Conservation (phyloP, 2,329 filamentous ascomycete species). For the Trichoderma guizhouense region DNA sequence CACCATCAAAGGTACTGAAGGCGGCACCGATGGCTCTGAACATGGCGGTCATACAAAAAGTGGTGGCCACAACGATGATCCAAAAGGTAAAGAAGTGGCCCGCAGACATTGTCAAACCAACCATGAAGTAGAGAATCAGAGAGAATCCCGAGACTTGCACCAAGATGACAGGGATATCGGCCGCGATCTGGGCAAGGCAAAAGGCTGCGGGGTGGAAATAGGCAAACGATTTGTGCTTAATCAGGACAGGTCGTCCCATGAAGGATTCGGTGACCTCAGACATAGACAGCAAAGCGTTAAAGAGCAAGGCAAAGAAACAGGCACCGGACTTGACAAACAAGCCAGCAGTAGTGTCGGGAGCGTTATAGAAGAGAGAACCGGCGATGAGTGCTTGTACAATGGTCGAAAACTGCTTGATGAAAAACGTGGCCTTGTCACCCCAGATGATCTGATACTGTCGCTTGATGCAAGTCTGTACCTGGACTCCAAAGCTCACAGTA, state of each 20-base stretch:
- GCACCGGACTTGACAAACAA: constrained; percentile 63
- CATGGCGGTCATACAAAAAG: constrained; percentile 57
- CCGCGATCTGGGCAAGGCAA: constrained; percentile 55
- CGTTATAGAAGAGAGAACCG: constrained; percentile 66
- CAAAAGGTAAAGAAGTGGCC: constrained; percentile 61
- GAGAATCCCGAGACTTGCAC: constrained; percentile 58
- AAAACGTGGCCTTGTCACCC: constrained; percentile 61
- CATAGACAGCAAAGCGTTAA: constrained; percentile 60
- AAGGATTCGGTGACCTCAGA: constrained; percentile 65
- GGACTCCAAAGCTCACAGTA: constrained; percentile 51
- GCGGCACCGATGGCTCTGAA: constrained; percentile 56
- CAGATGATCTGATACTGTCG: constrained; percentile 64
- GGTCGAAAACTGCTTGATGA: constrained; percentile 59
- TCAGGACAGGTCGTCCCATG: constrained; percentile 54
- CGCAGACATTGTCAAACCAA: constrained; percentile 50
- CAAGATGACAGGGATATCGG: constrained; percentile 54
- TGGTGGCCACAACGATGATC: constrained; percentile 48
- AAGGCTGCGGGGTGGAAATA: constrained; percentile 56
- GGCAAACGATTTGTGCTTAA: constrained; percentile 58
- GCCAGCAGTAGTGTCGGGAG: constrained; percentile 53
- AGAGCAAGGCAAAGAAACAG: constrained; percentile 62
- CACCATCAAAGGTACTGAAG: constrained; percentile 55
- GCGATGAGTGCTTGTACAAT: constrained; percentile 59
- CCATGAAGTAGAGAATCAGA: constrained; percentile 63
- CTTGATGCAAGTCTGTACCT: constrained; percentile 54